phyloP scores from a whole-genome alignment of 2,329 filamentous ascomycete genomes.

The Cordyceps farinosa region DNA sequence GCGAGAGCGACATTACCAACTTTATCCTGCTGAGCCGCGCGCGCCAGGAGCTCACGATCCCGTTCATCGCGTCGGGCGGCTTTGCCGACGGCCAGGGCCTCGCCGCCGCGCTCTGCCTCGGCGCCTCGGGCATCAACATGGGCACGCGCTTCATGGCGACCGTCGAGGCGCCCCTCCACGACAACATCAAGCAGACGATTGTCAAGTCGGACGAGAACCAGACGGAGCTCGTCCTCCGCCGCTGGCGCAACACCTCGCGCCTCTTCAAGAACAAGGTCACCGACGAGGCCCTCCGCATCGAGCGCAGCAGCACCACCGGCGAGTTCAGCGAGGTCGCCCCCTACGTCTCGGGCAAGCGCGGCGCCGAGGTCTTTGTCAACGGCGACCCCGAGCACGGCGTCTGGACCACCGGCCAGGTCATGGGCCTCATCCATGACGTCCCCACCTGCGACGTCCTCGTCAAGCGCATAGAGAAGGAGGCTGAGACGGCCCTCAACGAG shows the following conservation, averaged over 20 bases:
- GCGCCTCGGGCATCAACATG: conserved; percentile 97
- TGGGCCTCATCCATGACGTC: conserved; percentile 81
- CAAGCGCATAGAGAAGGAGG: conserved; percentile 72
- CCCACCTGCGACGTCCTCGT: conserved; percentile 69
- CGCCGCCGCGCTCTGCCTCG: conserved; percentile 83
- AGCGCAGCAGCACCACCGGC: conserved; percentile 75
- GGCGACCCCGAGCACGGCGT: conserved; percentile 90
- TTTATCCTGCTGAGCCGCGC: conserved; percentile 84
- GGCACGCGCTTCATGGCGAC: conserved; percentile 98
- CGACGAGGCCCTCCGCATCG: conserved; percentile 73
- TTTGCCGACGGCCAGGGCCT: conserved; percentile 94
- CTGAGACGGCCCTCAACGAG: conserved; percentile 61
- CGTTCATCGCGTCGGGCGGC: conserved; percentile 93
- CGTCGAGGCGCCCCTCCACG: conserved; percentile 84
- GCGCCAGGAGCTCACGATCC: conserved; percentile 75
- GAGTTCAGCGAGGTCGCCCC: conserved; percentile 88
- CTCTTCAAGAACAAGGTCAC: conserved; percentile 90
- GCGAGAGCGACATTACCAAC: conserved; percentile 84
- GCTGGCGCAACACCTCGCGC: conserved; percentile 90
- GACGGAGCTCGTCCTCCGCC: conserved; percentile 79
- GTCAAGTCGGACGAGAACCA: conserved; percentile 85
- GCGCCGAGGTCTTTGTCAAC: conserved; percentile 85
- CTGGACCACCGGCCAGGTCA: conserved; percentile 96
- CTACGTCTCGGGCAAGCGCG: conserved; percentile 84
- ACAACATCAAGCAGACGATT: conserved; percentile 91